Evolutionary conservation across 2,329 filamentous ascomycete species (phyloP).

Genomic region (Coniosporium tulheliwenetii): DNA sequence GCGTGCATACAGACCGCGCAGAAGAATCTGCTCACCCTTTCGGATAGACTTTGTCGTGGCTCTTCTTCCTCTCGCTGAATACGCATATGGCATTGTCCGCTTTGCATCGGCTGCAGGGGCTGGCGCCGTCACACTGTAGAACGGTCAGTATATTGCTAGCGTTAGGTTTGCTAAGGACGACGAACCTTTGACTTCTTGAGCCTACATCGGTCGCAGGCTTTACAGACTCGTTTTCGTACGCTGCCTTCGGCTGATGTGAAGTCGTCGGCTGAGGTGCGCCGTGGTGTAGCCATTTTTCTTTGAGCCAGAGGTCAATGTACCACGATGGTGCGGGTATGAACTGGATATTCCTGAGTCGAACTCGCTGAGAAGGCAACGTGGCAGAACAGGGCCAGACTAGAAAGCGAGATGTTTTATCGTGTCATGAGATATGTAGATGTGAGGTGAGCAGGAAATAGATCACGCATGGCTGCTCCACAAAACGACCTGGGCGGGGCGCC

Average conservation of each 20-base stretch:
- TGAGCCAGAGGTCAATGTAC: no score
- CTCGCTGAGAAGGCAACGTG: no score
- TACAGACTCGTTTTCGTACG: slow-evolving; percentile 46
- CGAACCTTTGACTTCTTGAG: slow-evolving; percentile 50
- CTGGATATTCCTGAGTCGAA: no score
- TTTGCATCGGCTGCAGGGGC: slow-evolving; percentile 45
- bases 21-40: slow-evolving; percentile 38
- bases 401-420: no score
- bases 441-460: no score
- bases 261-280: background rate
- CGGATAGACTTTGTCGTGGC: slow-evolving; percentile 52
- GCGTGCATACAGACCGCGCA: background rate
- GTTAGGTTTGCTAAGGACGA: slow-evolving; percentile 1
- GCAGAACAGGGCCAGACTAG: no score
- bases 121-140: slow-evolving; percentile 42
- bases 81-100: slow-evolving; percentile 50
- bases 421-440: no score
- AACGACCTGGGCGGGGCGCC: no score
- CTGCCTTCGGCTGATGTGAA: slow-evolving; percentile 12
- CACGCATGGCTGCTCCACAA: no score
- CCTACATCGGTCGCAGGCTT: slow-evolving; percentile 50
- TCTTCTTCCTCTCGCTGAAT: slow-evolving; percentile 50
- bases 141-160: background rate
- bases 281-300: background rate
- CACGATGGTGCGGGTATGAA: no score